Conservation (phyloP, 495 filamentous ascomycete genomes). For the Daldinia loculata region DNA sequence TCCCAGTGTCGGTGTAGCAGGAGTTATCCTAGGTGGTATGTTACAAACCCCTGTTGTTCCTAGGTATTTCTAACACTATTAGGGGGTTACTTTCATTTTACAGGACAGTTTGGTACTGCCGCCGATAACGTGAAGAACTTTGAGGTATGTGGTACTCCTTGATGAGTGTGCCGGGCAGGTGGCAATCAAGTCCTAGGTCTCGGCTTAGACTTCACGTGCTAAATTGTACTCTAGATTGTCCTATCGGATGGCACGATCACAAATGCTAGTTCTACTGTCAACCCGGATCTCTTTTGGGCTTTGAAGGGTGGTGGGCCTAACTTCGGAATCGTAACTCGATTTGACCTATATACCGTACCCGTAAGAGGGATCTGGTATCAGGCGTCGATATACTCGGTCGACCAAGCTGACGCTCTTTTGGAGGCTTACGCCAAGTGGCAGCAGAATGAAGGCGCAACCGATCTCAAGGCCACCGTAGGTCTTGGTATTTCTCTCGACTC, state of each 20-base stretch:
- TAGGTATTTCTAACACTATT: slow-evolving; percentile 3
- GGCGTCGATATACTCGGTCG: slow-evolving; percentile 11
- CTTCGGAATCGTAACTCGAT: slow-evolving; percentile 63
- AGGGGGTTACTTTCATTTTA: slow-evolving; percentile 31
- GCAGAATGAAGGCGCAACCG: slow-evolving; percentile 27
- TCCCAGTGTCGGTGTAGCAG: slow-evolving; percentile 51
- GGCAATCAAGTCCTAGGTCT: not conserved
- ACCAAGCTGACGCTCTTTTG: slow-evolving; percentile 23
- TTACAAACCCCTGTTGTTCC: not conserved
- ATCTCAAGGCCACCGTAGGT: slow-evolving; percentile 24
- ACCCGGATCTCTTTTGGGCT: slow-evolving; percentile 60
- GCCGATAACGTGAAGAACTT: slow-evolving; percentile 57
- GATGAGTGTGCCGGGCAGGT: not conserved
- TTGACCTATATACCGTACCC: slow-evolving; percentile 49
- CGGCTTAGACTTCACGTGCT: not conserved
- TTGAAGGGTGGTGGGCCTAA: slow-evolving; percentile 63
- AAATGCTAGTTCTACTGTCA: slow-evolving; percentile 51
- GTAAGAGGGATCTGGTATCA: slow-evolving; percentile 41
- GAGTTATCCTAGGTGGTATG: slow-evolving; percentile 49
- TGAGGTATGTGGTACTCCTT: slow-evolving; percentile 43
- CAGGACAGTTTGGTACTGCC: slow-evolving; percentile 45
- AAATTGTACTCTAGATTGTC: slow-evolving; percentile 39
- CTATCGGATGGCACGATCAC: slow-evolving; percentile 55
- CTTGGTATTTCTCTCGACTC: slow-evolving; percentile 4
- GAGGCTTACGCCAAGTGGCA: slow-evolving; percentile 37